These are phyloP conservation scores for Backusella parvicylindrica DNA, from an alignment of 192 early-diverging fungal species.

Conservation along the genomic window DNA sequence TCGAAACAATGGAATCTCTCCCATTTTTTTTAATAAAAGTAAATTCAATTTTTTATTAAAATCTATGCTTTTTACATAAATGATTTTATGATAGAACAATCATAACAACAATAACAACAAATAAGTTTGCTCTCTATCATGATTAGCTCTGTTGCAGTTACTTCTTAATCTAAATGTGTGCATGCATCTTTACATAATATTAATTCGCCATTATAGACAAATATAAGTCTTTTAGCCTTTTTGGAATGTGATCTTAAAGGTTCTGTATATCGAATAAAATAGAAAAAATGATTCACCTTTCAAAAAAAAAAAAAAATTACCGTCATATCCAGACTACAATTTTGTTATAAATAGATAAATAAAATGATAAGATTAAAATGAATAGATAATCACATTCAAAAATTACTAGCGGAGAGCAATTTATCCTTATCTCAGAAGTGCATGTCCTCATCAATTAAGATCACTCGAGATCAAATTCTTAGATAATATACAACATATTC, in stretches of 20 bases:
- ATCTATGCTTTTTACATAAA: no score
- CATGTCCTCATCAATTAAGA: not conserved
- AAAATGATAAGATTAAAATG: not conserved
- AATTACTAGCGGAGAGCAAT: not conserved
- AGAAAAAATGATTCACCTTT: not conserved
- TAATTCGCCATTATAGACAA: not conserved
- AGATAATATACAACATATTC: no score
- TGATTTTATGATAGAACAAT: no score
- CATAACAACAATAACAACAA: no score
- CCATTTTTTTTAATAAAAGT: not conserved
- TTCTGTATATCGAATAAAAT: not conserved
- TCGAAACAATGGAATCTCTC: not conserved
- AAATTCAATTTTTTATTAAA: not conserved
- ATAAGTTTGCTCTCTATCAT: no score
- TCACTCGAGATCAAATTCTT: not conserved
- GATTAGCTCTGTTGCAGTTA: not conserved
- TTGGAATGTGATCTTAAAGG: not conserved
- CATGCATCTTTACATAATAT: not conserved
- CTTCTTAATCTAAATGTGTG: not conserved
- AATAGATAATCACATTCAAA: not conserved
- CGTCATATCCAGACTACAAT: no score
- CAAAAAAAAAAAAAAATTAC: no score
- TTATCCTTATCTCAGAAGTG: not conserved
- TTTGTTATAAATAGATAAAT: not conserved
- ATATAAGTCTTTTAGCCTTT: not conserved